A percentile compares a stretch with the other conserved stretches of the same genome.
Evolutionary conservation across 2,329 filamentous ascomycete species (phyloP).

Genomic region (Fusarium sp.): DNA sequence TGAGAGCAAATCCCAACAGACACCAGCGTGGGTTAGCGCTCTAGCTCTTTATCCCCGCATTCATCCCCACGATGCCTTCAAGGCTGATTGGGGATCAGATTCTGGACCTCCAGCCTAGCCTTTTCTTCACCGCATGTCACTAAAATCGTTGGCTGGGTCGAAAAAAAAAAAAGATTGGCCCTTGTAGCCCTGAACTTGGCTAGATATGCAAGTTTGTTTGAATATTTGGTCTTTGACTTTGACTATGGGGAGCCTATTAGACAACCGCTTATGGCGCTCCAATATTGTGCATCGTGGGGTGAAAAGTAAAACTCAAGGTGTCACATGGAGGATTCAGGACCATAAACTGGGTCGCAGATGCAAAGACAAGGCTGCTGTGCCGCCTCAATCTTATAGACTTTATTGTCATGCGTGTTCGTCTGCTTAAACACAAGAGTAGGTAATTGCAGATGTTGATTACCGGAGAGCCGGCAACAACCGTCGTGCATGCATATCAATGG

Average conservation of each 20-base stretch:
- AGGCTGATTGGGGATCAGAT: slow-evolving; percentile 35
- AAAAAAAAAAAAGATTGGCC: slow-evolving; percentile 17
- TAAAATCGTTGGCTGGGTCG: slow-evolving; percentile 15
- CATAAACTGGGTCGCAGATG: slow-evolving; percentile 11
- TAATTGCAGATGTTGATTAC: slow-evolving; percentile 1
- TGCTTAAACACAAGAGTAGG: slow-evolving; percentile 7
- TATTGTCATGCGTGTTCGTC: background rate
- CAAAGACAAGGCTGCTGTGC: slow-evolving; percentile 3
- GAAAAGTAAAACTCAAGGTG: slow-evolving; percentile 17
- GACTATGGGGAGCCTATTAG: slow-evolving; percentile 9
- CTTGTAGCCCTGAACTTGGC: slow-evolving; percentile 20
- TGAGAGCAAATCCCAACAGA: slow-evolving; percentile 40
- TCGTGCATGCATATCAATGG: slow-evolving; percentile 27
- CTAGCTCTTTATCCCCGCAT: slow-evolving; percentile 42
- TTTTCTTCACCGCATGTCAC: slow-evolving; percentile 46
- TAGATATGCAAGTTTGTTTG: slow-evolving; percentile 41
- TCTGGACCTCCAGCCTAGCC: slow-evolving; percentile 19
- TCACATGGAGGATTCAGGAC: slow-evolving; percentile 21
- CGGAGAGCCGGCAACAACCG: slow-evolving; percentile 5
- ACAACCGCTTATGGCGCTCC: slow-evolving; percentile 19
- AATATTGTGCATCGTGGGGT: slow-evolving; percentile 23
- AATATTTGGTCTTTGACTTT: slow-evolving; percentile 2
- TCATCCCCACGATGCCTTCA: slow-evolving; percentile 41
- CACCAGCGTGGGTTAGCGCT: slow-evolving; percentile 18
- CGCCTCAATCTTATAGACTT: slow-evolving; percentile 2